A percentile compares a stretch with the other conserved stretches of the same genome.
Evolutionary conservation across 1,284 basidiomycete genomes (phyloP).

Genomic region (Ustilago loliicola): DNA sequence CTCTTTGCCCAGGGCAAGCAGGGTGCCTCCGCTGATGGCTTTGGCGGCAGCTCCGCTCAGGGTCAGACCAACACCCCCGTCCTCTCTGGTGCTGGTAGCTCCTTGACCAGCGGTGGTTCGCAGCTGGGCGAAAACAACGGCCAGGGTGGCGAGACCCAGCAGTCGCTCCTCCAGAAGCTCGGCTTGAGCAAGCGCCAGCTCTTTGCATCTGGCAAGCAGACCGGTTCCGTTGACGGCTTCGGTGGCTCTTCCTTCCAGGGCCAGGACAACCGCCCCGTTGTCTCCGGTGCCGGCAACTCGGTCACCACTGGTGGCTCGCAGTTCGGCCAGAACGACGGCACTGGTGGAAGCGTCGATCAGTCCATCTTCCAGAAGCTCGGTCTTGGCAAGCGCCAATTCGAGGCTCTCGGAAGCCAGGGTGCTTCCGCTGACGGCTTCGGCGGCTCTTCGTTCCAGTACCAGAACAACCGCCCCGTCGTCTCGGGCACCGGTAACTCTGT

Average conservation of each 20-base stretch:
- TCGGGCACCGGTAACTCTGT: slow-evolving; percentile 32
- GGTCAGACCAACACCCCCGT: slow-evolving; percentile 27
- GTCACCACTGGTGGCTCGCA: slow-evolving; percentile 31
- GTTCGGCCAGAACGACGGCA: slow-evolving; percentile 31
- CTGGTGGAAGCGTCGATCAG: slow-evolving; percentile 24
- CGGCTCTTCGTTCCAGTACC: slow-evolving; percentile 26
- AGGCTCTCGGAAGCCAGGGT: slow-evolving; percentile 24
- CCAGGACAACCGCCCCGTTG: slow-evolving; percentile 30
- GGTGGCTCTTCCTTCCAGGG: slow-evolving; percentile 24
- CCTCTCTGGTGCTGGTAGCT: slow-evolving; percentile 20
- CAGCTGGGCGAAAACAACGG: slow-evolving; percentile 32
- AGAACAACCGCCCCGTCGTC: slow-evolving; percentile 40
- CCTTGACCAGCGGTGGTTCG: slow-evolving; percentile 22
- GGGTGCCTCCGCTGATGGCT: slow-evolving; percentile 35
- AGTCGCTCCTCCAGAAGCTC: slow-evolving; percentile 31
- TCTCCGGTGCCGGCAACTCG: slow-evolving; percentile 35
- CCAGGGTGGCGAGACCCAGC: slow-evolving; percentile 23
- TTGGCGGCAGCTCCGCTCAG: slow-evolving; percentile 25
- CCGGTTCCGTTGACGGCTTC: slow-evolving; percentile 25
- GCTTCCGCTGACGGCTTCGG: slow-evolving; percentile 31
- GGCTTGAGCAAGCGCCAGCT: slow-evolving; percentile 32
- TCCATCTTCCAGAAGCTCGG: slow-evolving; percentile 28
- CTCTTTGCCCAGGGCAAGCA: slow-evolving; percentile 29
- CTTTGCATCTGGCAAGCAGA: slow-evolving; percentile 30
- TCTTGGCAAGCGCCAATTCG: slow-evolving; percentile 27